phyloP scores from a whole-genome alignment of 257 asterid genomes.

The Nicotiana tomentosiformis region DNA sequence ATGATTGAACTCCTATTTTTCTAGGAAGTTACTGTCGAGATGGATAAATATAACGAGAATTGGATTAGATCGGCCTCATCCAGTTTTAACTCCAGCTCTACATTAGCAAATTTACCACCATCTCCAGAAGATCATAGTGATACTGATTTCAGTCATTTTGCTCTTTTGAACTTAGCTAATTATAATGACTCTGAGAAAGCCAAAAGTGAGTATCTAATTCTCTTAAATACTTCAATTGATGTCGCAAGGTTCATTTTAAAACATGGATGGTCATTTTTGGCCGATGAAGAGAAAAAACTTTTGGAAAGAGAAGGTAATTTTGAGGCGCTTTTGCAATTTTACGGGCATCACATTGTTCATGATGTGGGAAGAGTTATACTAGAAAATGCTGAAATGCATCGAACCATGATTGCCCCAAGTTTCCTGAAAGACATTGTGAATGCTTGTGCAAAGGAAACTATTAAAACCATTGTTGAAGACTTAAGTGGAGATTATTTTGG shows the following conservation, averaged over 20 bases:
- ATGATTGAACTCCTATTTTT: background rate
- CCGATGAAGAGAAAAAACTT: background rate
- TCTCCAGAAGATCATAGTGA: background rate
- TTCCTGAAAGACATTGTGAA: constrained; percentile 6
- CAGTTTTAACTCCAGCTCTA: too few relatives aligned
- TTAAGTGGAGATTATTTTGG: background rate
- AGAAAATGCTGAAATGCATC: constrained; percentile 6
- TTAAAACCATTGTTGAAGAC: background rate
- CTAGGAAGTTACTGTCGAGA: background rate
- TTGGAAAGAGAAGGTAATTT: constrained; percentile 2
- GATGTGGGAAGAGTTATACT: background rate
- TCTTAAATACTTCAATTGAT: constrained; percentile 2
- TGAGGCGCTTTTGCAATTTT: background rate
- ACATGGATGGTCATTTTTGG: background rate
- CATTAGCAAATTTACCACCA: background rate
- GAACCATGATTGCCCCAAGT: background rate
- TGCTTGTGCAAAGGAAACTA: background rate
- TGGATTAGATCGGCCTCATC: background rate
- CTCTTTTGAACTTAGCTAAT: background rate
- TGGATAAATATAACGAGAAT: background rate
- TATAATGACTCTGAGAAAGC: background rate
- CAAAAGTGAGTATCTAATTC: background rate
- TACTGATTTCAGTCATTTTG: background rate
- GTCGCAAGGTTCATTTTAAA: background rate
- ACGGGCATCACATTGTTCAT: background rate